phyloP scores from a whole-genome alignment of 164 flowering plant genomes.

The Chimonanthus salicifolius region DNA sequence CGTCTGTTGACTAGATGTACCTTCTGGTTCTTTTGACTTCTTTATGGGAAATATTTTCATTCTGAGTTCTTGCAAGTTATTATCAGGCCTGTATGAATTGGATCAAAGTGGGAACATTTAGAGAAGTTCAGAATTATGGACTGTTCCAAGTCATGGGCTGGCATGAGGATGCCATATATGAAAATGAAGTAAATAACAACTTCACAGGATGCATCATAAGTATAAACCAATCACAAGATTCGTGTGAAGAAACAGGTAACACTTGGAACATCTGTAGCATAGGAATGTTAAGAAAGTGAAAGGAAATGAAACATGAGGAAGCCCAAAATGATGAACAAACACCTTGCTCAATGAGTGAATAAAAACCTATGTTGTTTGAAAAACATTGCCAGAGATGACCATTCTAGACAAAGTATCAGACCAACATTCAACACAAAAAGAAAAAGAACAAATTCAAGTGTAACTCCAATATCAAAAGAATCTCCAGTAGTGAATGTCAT shows the following conservation, averaged over 20 bases:
- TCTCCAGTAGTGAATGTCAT: not conserved
- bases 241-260: not conserved
- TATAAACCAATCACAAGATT: not conserved
- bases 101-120: not conserved
- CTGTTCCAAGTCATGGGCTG: not conserved
- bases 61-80: constrained; percentile 15
- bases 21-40: constrained; percentile 10
- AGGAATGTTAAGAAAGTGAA: too few species aligned
- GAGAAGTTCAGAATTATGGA: too few species aligned
- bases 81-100: constrained; percentile 16
- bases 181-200: too few species aligned
- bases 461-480: not conserved
- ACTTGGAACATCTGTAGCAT: too few species aligned
- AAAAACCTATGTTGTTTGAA: too few species aligned
- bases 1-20: not conserved
- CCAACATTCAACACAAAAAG: not conserved
- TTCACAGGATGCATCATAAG: not conserved
- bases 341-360: too few species aligned
- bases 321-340: too few species aligned
- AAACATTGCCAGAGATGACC: too few species aligned
- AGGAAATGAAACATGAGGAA: too few species aligned
- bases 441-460: not conserved
- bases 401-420: too few species aligned
- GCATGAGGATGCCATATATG: too few species aligned
- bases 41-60: constrained; percentile 14